Conservation (phyloP, 371 early-diverging fungal genomes). For the Cokeromyces recurvatus region DNA sequence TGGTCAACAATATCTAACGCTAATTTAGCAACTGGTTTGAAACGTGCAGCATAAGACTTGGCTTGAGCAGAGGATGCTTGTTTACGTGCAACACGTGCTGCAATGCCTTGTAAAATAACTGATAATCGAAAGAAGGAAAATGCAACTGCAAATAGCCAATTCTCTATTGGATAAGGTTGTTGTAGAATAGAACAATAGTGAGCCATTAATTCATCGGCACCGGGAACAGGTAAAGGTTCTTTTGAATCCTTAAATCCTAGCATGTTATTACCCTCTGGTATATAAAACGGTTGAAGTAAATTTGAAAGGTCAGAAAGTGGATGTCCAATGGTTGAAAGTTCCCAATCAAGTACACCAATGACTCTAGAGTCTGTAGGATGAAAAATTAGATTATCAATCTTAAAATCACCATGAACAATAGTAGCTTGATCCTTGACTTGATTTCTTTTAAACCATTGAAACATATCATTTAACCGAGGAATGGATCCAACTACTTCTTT, state of each 20-base stretch:
- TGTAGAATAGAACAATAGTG: conserved; percentile 56
- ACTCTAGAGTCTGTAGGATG: conserved; percentile 76
- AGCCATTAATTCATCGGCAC: conserved; percentile 56
- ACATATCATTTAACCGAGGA: conserved; percentile 64
- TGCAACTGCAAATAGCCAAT: conserved; percentile 51
- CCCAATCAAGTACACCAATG: conserved; percentile 95
- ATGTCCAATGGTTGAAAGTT: conserved; percentile 91
- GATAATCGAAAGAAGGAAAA: conserved; percentile 62
- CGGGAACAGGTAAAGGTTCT: conserved; percentile 61
- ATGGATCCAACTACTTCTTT: conserved; percentile 62
- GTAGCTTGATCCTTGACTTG: conserved; percentile 69
- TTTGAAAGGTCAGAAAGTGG: conserved; percentile 90
- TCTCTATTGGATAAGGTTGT: conserved; percentile 62
- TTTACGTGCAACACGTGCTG: conserved; percentile 79
- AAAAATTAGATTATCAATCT: conserved; percentile 55
- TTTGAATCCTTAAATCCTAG: conserved; percentile 36
- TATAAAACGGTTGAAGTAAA: conserved; percentile 72
- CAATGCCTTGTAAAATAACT: conserved; percentile 84
- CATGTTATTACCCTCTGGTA: conserved; percentile 18
- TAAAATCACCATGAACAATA: conserved; percentile 91
- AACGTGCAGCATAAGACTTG: conserved; percentile 41
- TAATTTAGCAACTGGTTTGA: conserved; percentile 27
- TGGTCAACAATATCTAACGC: conserved; percentile 34
- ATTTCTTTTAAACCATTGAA: conserved; percentile 69
- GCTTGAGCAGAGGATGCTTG: conserved; percentile 84